Conservation (phyloP, 768 basidiomycete genomes). For the Lentinula sp. region DNA sequence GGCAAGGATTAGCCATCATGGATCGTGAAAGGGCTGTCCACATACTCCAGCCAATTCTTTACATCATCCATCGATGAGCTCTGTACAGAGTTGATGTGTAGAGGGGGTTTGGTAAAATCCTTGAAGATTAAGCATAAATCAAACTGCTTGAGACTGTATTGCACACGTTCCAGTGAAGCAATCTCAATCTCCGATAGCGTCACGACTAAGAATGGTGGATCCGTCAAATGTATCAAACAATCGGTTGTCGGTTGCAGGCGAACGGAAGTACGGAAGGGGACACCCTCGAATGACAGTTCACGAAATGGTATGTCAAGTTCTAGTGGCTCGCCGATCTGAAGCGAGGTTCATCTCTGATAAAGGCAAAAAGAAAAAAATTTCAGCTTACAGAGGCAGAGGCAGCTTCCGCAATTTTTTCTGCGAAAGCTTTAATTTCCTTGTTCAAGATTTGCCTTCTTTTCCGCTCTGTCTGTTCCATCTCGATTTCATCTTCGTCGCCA, state of each 20-base stretch:
- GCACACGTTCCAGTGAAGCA: constrained; percentile 93
- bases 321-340: constrained; percentile 66
- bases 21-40: constrained; percentile 5
- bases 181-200: constrained; percentile 94
- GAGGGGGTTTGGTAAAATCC: constrained; percentile 86
- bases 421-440: constrained; percentile 90
- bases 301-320: constrained; percentile 97
- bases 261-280: constrained; percentile 92
- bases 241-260: constrained; percentile 95
- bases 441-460: constrained; percentile 85
- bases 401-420: constrained; percentile 87
- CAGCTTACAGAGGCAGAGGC: constrained; percentile 62
- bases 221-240: constrained; percentile 91
- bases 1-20: neutral
- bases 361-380: neutral
- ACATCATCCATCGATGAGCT: constrained; percentile 90
- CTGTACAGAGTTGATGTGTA: constrained; percentile 97
- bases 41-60: constrained; percentile 98
- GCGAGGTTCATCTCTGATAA: neutral
- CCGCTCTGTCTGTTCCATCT: constrained; percentile 96
- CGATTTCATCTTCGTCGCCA: constrained; percentile 98
- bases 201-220: constrained; percentile 93
- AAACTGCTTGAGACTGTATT: constrained; percentile 94
- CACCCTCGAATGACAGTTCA: constrained; percentile 94
- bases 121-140: constrained; percentile 97